These are phyloP conservation scores for Boletales sp. DNA, from an alignment of 768 basidiomycete genomes.

Conservation along the genomic window DNA sequence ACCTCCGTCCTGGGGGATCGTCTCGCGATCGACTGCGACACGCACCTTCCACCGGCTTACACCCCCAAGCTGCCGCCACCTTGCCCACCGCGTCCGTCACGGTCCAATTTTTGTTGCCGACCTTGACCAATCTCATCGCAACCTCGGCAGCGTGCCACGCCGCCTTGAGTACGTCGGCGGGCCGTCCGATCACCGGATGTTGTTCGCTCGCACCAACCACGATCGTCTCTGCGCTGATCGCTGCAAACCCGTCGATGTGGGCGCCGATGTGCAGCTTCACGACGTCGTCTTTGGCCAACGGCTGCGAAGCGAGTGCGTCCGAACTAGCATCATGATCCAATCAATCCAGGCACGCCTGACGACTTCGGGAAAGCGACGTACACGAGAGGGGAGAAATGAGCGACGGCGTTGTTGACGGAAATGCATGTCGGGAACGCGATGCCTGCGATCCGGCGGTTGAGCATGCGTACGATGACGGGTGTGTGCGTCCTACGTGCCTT, in stretches of 20 bases:
- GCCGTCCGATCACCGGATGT: constrained; percentile 76
- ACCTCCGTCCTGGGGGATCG: neutral
- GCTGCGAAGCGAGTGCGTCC: constrained; percentile 65
- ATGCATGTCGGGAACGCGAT: constrained; percentile 93
- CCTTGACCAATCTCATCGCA: constrained; percentile 87
- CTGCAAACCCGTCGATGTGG: constrained; percentile 96
- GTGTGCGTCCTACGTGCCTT: constrained; percentile 54
- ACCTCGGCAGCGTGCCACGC: constrained; percentile 91
- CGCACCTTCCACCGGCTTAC: constrained; percentile 92
- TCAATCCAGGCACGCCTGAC: neutral
- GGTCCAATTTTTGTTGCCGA: constrained; percentile 92
- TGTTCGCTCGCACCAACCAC: constrained; percentile 76
- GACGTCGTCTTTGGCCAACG: constrained; percentile 80
- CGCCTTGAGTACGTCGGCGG: constrained; percentile 90
- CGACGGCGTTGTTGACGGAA: constrained; percentile 93
- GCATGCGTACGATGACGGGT: neutral
- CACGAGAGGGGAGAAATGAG: constrained; percentile 95
- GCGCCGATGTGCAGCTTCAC: constrained; percentile 96
- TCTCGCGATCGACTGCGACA: constrained; percentile 2
- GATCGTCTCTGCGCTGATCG: constrained; percentile 90
- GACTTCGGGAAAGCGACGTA: constrained; percentile 41
- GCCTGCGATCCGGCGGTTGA: constrained; percentile 42
- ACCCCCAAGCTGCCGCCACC: constrained; percentile 68
- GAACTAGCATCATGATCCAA: constrained; percentile 47
- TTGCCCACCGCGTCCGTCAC: constrained; percentile 85